Percentiles rank a stretch among this genome's conserved stretches.
phyloP scores from a whole-genome alignment of 2,329 filamentous ascomycete species.

The Fusarium brachygibbosum region DNA sequence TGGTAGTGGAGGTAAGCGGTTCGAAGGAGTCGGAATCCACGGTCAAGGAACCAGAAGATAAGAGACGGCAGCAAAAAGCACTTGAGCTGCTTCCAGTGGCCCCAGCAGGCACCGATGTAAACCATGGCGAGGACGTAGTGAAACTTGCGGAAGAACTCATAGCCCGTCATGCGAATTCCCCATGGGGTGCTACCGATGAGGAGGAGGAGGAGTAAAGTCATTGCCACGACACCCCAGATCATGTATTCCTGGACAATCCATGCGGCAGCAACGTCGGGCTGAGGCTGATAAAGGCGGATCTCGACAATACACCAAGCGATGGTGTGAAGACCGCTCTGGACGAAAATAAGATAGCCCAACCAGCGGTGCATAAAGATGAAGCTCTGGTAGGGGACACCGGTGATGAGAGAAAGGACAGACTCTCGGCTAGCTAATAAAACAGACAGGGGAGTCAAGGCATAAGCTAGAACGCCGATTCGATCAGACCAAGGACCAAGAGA shows the following conservation, averaged over 20 bases:
- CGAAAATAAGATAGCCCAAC: conserved; percentile 79
- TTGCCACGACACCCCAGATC: conserved; percentile 79
- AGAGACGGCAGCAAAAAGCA: conserved; percentile 78
- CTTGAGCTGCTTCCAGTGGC: conserved; percentile 76
- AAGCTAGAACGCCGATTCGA: conserved; percentile 77
- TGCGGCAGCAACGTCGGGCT: conserved; percentile 68
- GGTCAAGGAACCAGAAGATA: conserved; percentile 74
- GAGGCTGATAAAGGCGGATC: conserved; percentile 76
- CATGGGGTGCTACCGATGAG: conserved; percentile 68
- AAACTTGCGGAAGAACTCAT: conserved; percentile 81
- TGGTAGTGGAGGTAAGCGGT: conserved; percentile 72
- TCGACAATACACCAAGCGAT: conserved; percentile 79
- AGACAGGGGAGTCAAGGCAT: conserved; percentile 79
- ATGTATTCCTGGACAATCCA: conserved; percentile 77
- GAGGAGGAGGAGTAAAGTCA: conserved; percentile 72
- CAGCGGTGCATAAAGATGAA: conserved; percentile 85
- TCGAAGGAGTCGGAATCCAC: conserved; percentile 69
- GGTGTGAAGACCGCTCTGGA: conserved; percentile 77
- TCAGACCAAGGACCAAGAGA: conserved; percentile 77
- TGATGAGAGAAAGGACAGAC: conserved; percentile 76
- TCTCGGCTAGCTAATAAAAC: conserved; percentile 77
- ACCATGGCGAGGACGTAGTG: conserved; percentile 81
- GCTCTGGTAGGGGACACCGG: conserved; percentile 80
- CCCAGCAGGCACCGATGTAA: conserved; percentile 82
- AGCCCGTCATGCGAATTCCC: conserved; percentile 76